Base-by-base conservation (phyloP, 2,329 filamentous ascomycete species). In the Ascochyta rabiei region DNA sequence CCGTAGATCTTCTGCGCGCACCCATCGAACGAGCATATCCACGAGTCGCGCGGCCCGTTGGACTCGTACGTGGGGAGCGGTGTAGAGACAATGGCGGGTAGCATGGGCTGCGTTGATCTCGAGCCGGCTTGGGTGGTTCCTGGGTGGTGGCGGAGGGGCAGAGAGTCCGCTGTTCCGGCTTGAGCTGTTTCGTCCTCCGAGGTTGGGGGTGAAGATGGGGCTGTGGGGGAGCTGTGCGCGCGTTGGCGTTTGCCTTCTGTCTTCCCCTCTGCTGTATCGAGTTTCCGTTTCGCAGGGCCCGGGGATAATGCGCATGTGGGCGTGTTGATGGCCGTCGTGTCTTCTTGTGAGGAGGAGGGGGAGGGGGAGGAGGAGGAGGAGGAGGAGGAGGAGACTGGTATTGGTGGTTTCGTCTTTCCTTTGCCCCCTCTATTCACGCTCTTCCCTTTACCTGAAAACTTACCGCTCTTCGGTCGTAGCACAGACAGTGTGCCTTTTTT, bases 1-100 rank as follows among this genome's bases (percentile, higher is more conserved):
- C 81, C 81, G 57, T 86, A 86, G 10, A 90, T 84, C 35, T 86
- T 80, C 62, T 86, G 86, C 33, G 76, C 76, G 65, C 89, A 91
- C 21, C 82, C 86, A 10, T 85, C 83, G 57, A 88, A 80, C 4
- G 82, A 81, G 64, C 89, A 91, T 1, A 77, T 77, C 88, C 88
- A 91, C 0, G 85, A 85, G 48, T 87, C 83, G 54, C 85, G 80
- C 0, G 85, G 83, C 0, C 84, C 86, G 30, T 80, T 75, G 2
- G 76, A 47, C 34, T 67, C 59, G 53, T 70, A 72, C 6, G 71
- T 70, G 12, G 73, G 72, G 8, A 75, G 55, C 0, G 72, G 68
- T 5, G 69, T 72, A 1, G 70, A 69, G 24, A 74, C 53, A 1
- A 74, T 21, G 0, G 41, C 31, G n/a, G 46, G 52, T n/a, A 41